Conservation (phyloP, 768 basidiomycete species). For the Pulveroboletus sp. region DNA sequence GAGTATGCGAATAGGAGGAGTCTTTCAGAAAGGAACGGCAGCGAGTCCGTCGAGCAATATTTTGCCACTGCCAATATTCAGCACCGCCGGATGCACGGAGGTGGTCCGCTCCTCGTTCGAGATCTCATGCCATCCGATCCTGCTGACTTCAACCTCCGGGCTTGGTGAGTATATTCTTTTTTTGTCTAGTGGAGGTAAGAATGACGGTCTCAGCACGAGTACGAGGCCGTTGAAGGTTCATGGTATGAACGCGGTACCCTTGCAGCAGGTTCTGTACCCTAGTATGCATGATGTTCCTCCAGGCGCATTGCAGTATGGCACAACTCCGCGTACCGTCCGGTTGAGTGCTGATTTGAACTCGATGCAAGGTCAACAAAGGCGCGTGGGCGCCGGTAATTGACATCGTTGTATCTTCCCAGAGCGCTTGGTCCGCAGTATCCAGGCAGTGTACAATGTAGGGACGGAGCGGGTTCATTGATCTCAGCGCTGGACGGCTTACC, state of each 20-base stretch:
- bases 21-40: conserved; percentile 16
- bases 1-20: background rate
- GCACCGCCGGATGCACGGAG: conserved; percentile 1
- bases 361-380: conserved; percentile 7
- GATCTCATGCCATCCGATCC: conserved; percentile 13
- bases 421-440: background rate
- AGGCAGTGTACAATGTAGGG: background rate
- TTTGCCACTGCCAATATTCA: conserved; percentile 9
- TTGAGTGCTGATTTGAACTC: background rate
- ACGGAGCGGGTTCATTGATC: background rate
- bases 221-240: background rate
- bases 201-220: conserved; percentile 2
- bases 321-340: background rate
- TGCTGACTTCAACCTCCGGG: conserved; percentile 15
- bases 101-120: conserved; percentile 10
- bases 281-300: background rate
- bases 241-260: background rate
- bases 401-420: background rate
- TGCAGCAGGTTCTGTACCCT: conserved; percentile 4
- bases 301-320: background rate
- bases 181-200: background rate
- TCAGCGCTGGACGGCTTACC: conserved; percentile 5
- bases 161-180: conserved; percentile 2
- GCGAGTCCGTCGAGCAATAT: conserved; percentile 12
- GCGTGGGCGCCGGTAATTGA: conserved; percentile 6